phyloP scores from a whole-genome alignment of 176 grass and related monocot species.

The Oryza officinalis region DNA sequence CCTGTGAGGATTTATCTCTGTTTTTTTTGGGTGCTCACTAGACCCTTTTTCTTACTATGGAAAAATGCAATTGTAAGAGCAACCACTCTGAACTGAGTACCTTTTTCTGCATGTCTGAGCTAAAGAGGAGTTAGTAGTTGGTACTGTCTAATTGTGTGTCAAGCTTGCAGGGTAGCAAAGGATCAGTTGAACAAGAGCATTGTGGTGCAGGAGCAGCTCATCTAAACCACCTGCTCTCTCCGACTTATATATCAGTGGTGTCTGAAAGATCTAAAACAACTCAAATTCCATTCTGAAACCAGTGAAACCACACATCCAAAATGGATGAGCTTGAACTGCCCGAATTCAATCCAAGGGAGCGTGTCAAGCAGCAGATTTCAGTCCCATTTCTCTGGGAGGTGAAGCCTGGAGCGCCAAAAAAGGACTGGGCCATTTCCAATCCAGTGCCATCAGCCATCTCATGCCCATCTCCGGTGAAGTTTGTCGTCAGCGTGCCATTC shows the following conservation, averaged over 20 bases:
- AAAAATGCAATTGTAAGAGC: slow-evolving; percentile 30
- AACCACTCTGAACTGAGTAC: slow-evolving; percentile 17
- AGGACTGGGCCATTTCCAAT: slow-evolving; percentile 57
- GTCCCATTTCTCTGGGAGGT: slow-evolving; percentile 82
- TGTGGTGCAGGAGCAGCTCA: slow-evolving; percentile 68
- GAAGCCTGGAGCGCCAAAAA: slow-evolving; percentile 62
- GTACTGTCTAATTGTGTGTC: slow-evolving; percentile 31
- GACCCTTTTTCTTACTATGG: slow-evolving; percentile 2
- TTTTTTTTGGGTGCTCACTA: slow-evolving; percentile 7
- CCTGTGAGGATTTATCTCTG: slow-evolving; percentile 1
- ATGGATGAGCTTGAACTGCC: slow-evolving; percentile 52
- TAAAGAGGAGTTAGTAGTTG: slow-evolving; percentile 48
- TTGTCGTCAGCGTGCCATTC: slow-evolving; percentile 84
- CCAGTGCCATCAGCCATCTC: slow-evolving; percentile 38
- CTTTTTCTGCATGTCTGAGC: slow-evolving; percentile 35
- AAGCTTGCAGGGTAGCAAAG: slow-evolving; percentile 44
- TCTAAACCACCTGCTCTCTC: slow-evolving; percentile 57
- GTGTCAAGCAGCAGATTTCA: slow-evolving; percentile 74
- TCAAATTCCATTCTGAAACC: slow-evolving; percentile 24
- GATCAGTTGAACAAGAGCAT: slow-evolving; percentile 87
- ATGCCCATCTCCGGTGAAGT: slow-evolving; percentile 58
- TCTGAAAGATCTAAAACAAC: slow-evolving; percentile 17
- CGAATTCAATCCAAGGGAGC: slow-evolving; percentile 60
- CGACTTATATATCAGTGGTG: slow-evolving; percentile 50
- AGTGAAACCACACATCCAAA: slow-evolving; percentile 25